Evolutionary conservation across 176 grass and related monocot species (phyloP).

Genomic region (Oryza punctata): DNA sequence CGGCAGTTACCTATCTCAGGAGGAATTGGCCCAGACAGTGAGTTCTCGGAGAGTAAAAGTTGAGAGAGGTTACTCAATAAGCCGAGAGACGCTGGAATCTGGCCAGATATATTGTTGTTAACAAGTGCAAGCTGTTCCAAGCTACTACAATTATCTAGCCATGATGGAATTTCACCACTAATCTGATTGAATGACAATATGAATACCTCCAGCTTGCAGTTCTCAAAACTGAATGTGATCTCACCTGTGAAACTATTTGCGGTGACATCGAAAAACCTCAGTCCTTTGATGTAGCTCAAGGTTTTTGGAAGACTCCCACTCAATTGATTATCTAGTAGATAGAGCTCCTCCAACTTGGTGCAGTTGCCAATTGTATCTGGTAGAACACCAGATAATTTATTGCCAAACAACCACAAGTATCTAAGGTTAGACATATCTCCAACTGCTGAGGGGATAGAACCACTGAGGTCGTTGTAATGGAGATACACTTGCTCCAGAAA

Average conservation of each 20-base stretch:
- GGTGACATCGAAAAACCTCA: slow-evolving; percentile 42
- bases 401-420: slow-evolving; percentile 42
- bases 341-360: slow-evolving; percentile 57
- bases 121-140: slow-evolving; percentile 34
- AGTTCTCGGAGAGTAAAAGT: slow-evolving; percentile 64
- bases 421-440: slow-evolving; percentile 47
- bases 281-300: slow-evolving; percentile 45
- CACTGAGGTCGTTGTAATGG: slow-evolving; percentile 52
- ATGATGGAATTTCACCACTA: slow-evolving; percentile 47
- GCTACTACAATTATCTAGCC: slow-evolving; percentile 56
- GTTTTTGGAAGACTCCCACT: slow-evolving; percentile 53
- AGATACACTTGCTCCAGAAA: slow-evolving; percentile 54
- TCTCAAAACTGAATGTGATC: slow-evolving; percentile 53
- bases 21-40: slow-evolving; percentile 68
- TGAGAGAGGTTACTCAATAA: slow-evolving; percentile 47
- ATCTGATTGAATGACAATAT: slow-evolving; percentile 60
- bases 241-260: slow-evolving; percentile 52
- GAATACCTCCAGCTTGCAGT: slow-evolving; percentile 54
- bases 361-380: slow-evolving; percentile 64
- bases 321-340: slow-evolving; percentile 59
- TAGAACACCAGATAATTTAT: slow-evolving; percentile 59
- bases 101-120: slow-evolving; percentile 54
- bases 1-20: slow-evolving; percentile 56
- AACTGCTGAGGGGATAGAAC: slow-evolving; percentile 46
- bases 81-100: slow-evolving; percentile 55